phyloP scores from a whole-genome alignment of 768 basidiomycete species.

The Rhodotorula graminis region DNA sequence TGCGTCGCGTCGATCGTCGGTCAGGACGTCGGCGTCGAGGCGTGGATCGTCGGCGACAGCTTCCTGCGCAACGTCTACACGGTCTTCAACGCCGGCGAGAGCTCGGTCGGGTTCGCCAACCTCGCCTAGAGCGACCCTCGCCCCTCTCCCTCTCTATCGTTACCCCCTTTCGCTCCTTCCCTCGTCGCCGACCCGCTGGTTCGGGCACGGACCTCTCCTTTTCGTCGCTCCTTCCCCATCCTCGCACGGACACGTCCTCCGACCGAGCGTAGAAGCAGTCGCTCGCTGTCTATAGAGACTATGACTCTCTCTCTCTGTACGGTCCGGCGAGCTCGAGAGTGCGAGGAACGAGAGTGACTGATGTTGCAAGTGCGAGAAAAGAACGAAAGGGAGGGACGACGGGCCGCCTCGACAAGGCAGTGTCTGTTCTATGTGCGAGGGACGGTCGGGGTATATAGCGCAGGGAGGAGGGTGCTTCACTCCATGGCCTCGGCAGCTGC shows the following conservation, averaged over 20 bases:
- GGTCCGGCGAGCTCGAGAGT: no score
- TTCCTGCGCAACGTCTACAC: slow-evolving; percentile 39
- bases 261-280: background rate
- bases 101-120: slow-evolving; percentile 37
- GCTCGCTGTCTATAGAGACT: no score
- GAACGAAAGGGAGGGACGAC: no score
- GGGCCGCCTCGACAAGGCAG: background rate
- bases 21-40: slow-evolving; percentile 35
- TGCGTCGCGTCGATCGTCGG: slow-evolving; percentile 38
- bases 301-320: no score
- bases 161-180: background rate
- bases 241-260: background rate
- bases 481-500: slow-evolving; percentile 29
- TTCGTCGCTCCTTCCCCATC: background rate
- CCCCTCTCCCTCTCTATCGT: background rate
- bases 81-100: slow-evolving; percentile 31
- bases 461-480: background rate
- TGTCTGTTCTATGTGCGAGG: background rate
- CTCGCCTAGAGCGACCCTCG: background rate
- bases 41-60: slow-evolving; percentile 35
- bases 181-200: background rate
- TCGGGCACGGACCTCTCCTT: background rate
- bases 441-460: background rate
- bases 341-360: no score
- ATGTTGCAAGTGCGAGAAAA: background rate